Evolutionary conservation across 345 rosid genomes (phyloP).

Genomic region (Lepidium didymum): DNA sequence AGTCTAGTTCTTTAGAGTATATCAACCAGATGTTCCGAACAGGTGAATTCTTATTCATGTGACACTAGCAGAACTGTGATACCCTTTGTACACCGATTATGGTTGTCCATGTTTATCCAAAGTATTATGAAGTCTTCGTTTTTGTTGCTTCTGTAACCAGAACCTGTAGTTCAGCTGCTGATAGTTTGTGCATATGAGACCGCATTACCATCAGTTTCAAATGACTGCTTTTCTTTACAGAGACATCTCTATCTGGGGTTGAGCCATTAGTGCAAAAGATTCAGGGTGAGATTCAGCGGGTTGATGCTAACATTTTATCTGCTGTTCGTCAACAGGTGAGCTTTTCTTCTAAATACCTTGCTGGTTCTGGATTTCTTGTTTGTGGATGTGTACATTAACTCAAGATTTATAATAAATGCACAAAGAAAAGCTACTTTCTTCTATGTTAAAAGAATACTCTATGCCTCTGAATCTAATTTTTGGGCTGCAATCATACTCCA

Average conservation of each 20-base stretch:
- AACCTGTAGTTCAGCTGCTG: neutral
- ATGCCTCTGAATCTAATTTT: neutral
- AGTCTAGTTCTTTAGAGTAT: conserved; percentile 87
- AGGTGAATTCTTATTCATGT: conserved; percentile 32
- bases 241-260: conserved; percentile 92
- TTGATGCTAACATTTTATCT: conserved; percentile 80
- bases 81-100: neutral
- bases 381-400: conserved; percentile 2
- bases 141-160: neutral
- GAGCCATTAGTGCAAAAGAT: conserved; percentile 98
- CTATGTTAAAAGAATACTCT: neutral
- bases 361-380: neutral
- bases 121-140: neutral
- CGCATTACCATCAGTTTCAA: neutral
- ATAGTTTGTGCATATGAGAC: neutral
- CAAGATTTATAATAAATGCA: neutral
- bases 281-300: conserved; percentile 87
- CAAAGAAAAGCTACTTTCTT: neutral
- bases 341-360: neutral
- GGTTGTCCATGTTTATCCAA: neutral
- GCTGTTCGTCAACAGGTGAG: conserved; percentile 98
- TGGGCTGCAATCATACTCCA: conserved; percentile 27
- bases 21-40: conserved; percentile 99
- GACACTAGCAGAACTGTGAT: neutral
- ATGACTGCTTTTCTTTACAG: conserved; percentile 39